Base-by-base conservation (phyloP, 139 green algal species). In the Pleodorina starrii region DNA sequence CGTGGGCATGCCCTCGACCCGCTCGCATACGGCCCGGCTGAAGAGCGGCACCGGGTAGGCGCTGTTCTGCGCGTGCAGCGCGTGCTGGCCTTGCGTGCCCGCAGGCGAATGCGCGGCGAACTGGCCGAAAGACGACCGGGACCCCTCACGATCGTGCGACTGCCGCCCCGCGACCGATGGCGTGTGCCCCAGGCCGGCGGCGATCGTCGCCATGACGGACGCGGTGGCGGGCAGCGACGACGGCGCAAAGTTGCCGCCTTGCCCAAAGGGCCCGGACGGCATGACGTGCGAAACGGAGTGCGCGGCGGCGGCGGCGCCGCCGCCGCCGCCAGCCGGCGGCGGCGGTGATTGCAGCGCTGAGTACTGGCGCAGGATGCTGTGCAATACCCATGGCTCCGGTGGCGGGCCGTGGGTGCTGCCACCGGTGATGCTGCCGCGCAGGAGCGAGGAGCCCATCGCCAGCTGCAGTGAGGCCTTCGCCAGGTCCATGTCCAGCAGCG, bases 311-410 rank as follows among this genome's bases (percentile, higher is more conserved):
- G 11, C 48, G 48, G 11, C 48, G 48, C 48, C 48, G 48, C 48
- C 12, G 48, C 10, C 48, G 48, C 48, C 48, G 48, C 48, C 48
- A 12, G 57, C 14, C 68, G 68, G 11, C 68, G 68, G 32, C 68
- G 68, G 68, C 68, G 68, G 68, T 21, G 63, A 23, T 11, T 19
- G 27, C 63, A 38, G 16, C 11, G 63, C 11, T 11, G 19, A 10
- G 48, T 10, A 19, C 35, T 46, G 57, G 36, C 81, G 81, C 17
- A 87, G 29, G 29, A 77, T 1, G n/a, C 0, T 66, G 42, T 87
- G 60, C 81, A 87, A 60, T 14, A 77, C 25, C 81, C 81, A 87
- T 0, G 81, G 81, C 60, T 87, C 81, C 29, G 48, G 44, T 25
- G 1, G 7, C n/a, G n/a, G 6, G 9, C 78, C 54, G 23, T 21